Evolutionary conservation across 2,329 filamentous ascomycete species (phyloP), one percentile per base, ranked within the genome.

Genomic region (Arachnopeziza araneosa): DNA sequence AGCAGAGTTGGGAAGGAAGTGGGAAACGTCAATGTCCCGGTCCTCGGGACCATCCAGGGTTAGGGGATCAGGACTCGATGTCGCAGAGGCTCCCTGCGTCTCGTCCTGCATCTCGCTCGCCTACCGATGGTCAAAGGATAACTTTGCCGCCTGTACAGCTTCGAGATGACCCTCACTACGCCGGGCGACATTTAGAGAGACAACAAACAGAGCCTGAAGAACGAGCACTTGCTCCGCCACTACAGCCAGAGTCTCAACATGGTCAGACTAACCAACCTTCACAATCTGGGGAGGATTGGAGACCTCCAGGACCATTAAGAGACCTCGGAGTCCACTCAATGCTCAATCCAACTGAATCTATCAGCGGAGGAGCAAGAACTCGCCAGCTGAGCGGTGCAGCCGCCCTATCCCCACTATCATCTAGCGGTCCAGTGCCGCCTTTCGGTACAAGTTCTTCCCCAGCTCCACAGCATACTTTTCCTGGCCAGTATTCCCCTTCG

Each of bases 1-100:
- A 72, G 65, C 66, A 72, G 66, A 71, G 66, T 67, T 70, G 70
- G 70, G 68, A 73, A 64, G 70, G 63, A 55, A 71, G 68, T 68
- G 70, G 67, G 60, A 68, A 70, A 70, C 68, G 78, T 84, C 83
- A 79, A 86, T 86, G 83, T 81, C 75, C 78, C 74, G 78, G 77
- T 77, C 76, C 75, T 75, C 75, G 74, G 74, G 78, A 76, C 75
- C 75, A 76, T 72, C 75, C 75, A 75, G 74, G 75, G 74, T 76
- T 75, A 79, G 80, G 82, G 78, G 81, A 83, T 75, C 79, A 79
- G 80, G 76, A 76, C 78, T 80, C 82, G 78, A 87, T 87, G 84
- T 85, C 83, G 77, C 82, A 84, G 78, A 80, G 79, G 77, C 80
- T 78, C 70, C 74, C 79, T 79, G 78, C 77, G 75, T 76, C 81